Percentiles rank a stretch among this genome's conserved stretches.
Conservation (phyloP, 129 eudicot genomes). For the Flaveria ramosissima region DNA sequence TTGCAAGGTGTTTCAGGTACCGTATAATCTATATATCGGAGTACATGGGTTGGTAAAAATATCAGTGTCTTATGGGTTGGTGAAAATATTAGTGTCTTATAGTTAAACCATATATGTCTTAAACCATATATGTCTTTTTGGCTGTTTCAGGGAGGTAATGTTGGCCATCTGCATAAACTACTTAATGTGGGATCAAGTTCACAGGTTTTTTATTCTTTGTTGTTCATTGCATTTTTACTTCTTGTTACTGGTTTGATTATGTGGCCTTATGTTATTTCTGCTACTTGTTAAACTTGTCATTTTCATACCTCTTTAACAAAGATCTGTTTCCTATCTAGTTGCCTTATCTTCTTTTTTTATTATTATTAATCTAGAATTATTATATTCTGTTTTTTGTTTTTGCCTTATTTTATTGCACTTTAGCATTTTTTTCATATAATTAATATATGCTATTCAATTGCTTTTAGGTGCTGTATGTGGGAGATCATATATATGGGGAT, state of each 20-base stretch:
- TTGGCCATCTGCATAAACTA: conserved; percentile 89
- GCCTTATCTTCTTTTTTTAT: background rate
- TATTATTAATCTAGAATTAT: background rate
- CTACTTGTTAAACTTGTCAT: no score
- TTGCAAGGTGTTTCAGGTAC: conserved; percentile 84
- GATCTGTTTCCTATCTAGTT: conserved; percentile 9
- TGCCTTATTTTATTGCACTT: background rate
- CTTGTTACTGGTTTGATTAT: conserved; percentile 4
- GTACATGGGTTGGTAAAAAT: background rate
- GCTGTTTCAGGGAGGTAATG: conserved; percentile 86
- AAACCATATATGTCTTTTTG: background rate
- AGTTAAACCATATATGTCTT: background rate
- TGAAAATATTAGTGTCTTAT: background rate
- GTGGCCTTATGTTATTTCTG: background rate
- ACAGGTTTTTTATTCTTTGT: conserved; percentile 54
- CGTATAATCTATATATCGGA: background rate
- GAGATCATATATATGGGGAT: conserved; percentile 98
- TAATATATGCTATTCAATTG: conserved; percentile 17
- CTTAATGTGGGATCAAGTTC: conserved; percentile 84
- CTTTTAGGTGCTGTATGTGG: conserved; percentile 86
- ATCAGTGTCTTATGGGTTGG: conserved; percentile 6
- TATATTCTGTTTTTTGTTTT: conserved; percentile 12
- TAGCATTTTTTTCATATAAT: background rate
- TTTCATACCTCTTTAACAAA: background rate
- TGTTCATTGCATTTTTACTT: background rate